A percentile compares a stretch with the other conserved stretches of the same genome.
Evolutionary conservation across 768 basidiomycete genomes (phyloP).

Genomic region (Termitomyces sp.): DNA sequence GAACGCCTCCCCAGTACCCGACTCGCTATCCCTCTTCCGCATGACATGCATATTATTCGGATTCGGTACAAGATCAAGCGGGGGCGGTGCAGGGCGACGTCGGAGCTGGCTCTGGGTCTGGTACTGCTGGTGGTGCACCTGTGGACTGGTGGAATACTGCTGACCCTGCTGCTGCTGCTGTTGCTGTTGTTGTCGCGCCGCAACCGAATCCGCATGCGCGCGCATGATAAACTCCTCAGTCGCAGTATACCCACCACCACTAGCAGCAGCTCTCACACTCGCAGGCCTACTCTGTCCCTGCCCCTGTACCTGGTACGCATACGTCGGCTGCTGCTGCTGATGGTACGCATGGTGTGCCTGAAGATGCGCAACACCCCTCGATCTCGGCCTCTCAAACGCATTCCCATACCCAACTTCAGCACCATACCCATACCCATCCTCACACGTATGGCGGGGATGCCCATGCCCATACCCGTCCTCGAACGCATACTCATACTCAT

Average conservation of each 20-base stretch:
- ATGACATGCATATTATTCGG: neutral
- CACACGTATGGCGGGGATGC: too few species aligned
- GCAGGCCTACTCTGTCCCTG: neutral
- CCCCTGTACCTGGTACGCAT: neutral
- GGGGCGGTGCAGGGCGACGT: conserved; percentile 25
- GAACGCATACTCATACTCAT: neutral
- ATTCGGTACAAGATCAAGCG: conserved; percentile 23
- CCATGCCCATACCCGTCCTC: neutral
- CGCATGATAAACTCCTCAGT: conserved; percentile 67
- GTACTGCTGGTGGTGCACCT: neutral
- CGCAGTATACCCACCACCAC: conserved; percentile 54
- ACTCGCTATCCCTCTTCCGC: conserved; percentile 15
- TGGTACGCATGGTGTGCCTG: neutral
- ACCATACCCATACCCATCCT: neutral
- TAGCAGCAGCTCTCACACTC: conserved; percentile 21
- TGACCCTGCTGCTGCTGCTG: too few species aligned
- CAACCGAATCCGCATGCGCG: conserved; percentile 29
- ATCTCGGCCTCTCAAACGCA: neutral
- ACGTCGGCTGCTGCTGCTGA: neutral
- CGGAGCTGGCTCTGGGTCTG: conserved; percentile 13
- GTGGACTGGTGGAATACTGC: neutral
- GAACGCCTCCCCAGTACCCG: conserved; percentile 2
- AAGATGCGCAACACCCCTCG: neutral
- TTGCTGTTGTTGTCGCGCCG: conserved; percentile 7
- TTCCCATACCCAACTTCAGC: neutral